A percentile compares a stretch with the other conserved stretches of the same genome.
These are phyloP conservation scores for Dichotomopilus funicola DNA, from an alignment of 2,329 filamentous ascomycete species.

Conservation along the genomic window DNA sequence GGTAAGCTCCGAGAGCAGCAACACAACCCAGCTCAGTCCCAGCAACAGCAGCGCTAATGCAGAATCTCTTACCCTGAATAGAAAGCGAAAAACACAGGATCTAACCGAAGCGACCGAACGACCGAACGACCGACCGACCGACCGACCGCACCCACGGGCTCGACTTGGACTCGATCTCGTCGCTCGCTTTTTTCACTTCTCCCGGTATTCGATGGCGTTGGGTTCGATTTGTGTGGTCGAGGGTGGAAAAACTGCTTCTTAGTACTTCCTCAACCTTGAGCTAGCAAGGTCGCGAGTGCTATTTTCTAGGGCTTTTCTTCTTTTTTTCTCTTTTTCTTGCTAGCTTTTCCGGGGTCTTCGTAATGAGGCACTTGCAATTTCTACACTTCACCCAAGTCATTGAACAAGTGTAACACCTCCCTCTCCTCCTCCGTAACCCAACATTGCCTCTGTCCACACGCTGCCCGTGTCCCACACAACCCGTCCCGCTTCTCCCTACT, in stretches of 20 bases:
- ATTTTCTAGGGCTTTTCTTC: conserved; percentile 15
- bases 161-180: not conserved
- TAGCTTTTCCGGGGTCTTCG: conserved; percentile 1
- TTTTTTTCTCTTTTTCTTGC: conserved; percentile 3
- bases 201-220: conserved; percentile 14
- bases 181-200: not conserved
- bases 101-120: conserved; percentile 29
- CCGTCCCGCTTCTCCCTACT: no score
- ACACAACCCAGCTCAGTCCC: not conserved
- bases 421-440: not conserved
- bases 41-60: conserved; percentile 11
- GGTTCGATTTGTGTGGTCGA: conserved; percentile 3
- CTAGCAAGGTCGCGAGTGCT: conserved; percentile 12
- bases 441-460: no score
- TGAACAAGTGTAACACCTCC: not conserved
- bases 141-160: not conserved
- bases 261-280: conserved; percentile 14
- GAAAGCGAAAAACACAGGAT: conserved; percentile 73
- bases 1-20: conserved; percentile 51
- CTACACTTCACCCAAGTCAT: conserved; percentile 3
- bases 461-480: no score
- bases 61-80: conserved; percentile 36
- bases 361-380: conserved; percentile 17
- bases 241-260: conserved; percentile 15
- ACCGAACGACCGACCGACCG: no score